Base-by-base conservation (phyloP, 164 flowering plant species). In the Chimonanthus praecox region DNA sequence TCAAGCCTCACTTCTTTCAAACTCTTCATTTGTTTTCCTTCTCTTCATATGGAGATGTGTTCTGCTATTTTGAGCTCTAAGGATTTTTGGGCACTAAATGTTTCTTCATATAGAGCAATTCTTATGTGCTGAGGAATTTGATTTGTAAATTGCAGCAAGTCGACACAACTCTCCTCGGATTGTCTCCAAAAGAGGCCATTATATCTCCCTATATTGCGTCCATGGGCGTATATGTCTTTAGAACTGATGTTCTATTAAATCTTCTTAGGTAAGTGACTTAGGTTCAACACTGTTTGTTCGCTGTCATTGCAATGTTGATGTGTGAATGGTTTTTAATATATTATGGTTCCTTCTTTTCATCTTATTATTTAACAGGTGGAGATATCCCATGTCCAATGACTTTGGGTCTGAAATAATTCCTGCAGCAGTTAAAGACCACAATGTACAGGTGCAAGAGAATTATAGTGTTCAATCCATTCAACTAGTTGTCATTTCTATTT, bases 391-490 rank as follows among this genome's bases (percentile, higher is more conserved):
- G 16, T 80, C 87, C 47, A 96, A 96, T 82, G 99, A 96, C 83
- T 94, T 96, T 72, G 99, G 98, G 49, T 96, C 98, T 65, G 99
- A 96, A 83, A 89, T 96, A 76, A 91, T 96, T 75, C 98, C 98
- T 64, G 76, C 92, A 21, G 90, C 99, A 73, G 85, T 96, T 9
- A 83, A 64, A 73, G 98, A 93, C 21, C 87, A 87, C 58, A 80
- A 86, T 77, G 92, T 96, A 68, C 93, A 89, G 76, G 99, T 92
- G 78, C 77, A 77, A 15, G 11, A 50, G 43, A 49, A 54, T 7
- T 11, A 65, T 33, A 33, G 44, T 65, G 15, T 71, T 73, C 58
- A 54, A 51, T 21, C 8, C 33, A 33, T 4, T 70, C 44, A 46
- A 49, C 18, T 69, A 43, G 58, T 9, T 6, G 4, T 20, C 58